phyloP scores from a whole-genome alignment of 2,329 filamentous ascomycete genomes.

The Huntiella moniliformis region DNA sequence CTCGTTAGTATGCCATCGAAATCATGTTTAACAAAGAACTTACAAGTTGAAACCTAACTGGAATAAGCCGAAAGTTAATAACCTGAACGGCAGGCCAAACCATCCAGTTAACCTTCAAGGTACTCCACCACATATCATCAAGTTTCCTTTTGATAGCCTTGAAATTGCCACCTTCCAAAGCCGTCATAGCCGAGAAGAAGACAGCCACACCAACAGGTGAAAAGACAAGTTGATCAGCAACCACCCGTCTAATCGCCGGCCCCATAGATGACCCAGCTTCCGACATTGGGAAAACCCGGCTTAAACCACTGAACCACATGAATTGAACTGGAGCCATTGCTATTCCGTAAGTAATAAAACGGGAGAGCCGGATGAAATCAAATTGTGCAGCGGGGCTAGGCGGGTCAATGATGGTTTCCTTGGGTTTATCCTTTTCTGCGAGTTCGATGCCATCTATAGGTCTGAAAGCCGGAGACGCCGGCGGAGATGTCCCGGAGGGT shows the following conservation, averaged over 20 bases:
- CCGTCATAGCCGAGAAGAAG: slow-evolving; percentile 94
- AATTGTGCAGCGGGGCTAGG: slow-evolving; percentile 35
- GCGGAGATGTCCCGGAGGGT: slow-evolving; percentile 17
- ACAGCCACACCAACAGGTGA: slow-evolving; percentile 63
- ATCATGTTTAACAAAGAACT: slow-evolving; percentile 21
- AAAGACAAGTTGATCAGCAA: slow-evolving; percentile 83
- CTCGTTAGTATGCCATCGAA: neutral
- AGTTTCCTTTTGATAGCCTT: slow-evolving; percentile 69
- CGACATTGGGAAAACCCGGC: slow-evolving; percentile 63
- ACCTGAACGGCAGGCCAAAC: slow-evolving; percentile 94
- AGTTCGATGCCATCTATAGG: neutral
- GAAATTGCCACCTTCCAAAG: slow-evolving; percentile 78
- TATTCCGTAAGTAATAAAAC: slow-evolving; percentile 96
- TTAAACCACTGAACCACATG: slow-evolving; percentile 84
- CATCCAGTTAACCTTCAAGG: slow-evolving; percentile 86
- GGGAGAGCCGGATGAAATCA: slow-evolving; percentile 70
- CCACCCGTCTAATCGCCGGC: slow-evolving; percentile 76
- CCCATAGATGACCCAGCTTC: slow-evolving; percentile 48
- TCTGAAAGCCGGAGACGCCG: slow-evolving; percentile 5
- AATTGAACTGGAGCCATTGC: slow-evolving; percentile 90
- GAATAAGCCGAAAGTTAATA: slow-evolving; percentile 89
- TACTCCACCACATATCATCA: slow-evolving; percentile 80
- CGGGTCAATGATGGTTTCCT: slow-evolving; percentile 35
- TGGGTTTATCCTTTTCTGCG: slow-evolving; percentile 47
- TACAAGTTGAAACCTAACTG: slow-evolving; percentile 90